Base-by-base conservation (phyloP, 2,329 filamentous ascomycete species). In the Neoarthrinium moseri region DNA sequence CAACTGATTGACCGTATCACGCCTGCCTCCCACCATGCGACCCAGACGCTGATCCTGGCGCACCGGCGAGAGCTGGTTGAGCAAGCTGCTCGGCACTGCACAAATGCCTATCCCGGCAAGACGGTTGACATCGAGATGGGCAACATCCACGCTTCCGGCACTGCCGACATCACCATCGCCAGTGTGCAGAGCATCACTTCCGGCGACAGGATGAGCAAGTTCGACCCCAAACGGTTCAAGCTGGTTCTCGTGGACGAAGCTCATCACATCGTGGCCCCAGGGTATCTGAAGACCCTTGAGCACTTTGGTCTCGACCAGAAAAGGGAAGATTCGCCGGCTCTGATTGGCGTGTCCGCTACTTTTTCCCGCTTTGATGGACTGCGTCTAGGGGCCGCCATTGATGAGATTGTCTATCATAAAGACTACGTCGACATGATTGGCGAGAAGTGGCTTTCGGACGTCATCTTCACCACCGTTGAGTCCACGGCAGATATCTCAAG, bases 361-460 rank as follows among this genome's bases (percentile, higher is more conserved):
- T 78, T 86, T 47, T 84, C 82, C 10, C 73, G 92, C 38, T 90
- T 90, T 49, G 92, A 97, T 60, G 92, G 92, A 0, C 70, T 95
- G 24, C 83, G 81, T 48, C 74, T 97, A 2, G 91, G 91, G 1
- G 76, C 85, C 11, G 91, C 87, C 24, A 94, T 97, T 56, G 92
- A 97, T 57, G 87, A 95, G 60, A 96, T 97, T 50, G 92, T 96
- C 38, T 97, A 96, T 58, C 92, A 97, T 65, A 94, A 91, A 66
- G 76, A 81, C 56, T 81, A 80, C 45, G 68, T 83, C 43, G 78
- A 82, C 51, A 83, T 83, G 78, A 82, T 65, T 49, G 84, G 84
- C 26, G 90, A 95, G 47, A 91, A 94, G 33, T 97, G 91, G 91
- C 78, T 99, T 11, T 86, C 91, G 0, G 82, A 94, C 61, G 88